Conservation (phyloP, 2,329 filamentous ascomycete species). For the Elsinoe perseae region DNA sequence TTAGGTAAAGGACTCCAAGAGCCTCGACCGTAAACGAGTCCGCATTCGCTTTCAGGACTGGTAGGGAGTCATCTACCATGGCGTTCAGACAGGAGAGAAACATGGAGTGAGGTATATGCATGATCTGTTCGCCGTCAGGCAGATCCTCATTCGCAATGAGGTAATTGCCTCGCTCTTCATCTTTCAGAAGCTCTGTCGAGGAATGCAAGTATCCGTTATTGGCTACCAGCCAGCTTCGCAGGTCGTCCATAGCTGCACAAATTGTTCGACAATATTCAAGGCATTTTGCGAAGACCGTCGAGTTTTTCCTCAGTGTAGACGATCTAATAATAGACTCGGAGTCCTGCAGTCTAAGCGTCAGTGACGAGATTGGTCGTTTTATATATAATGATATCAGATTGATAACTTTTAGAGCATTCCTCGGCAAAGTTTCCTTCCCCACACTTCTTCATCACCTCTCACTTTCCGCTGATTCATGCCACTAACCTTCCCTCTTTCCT, state of each 20-base stretch:
- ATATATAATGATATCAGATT: not conserved
- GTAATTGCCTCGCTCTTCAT: slow-evolving; percentile 25
- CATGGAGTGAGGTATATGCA: slow-evolving; percentile 28
- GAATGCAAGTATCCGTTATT: slow-evolving; percentile 28
- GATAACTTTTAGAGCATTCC: not conserved
- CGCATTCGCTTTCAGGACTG: slow-evolving; percentile 25
- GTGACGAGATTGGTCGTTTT: too few species aligned
- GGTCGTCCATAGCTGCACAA: not conserved
- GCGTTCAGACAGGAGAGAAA: slow-evolving; percentile 32
- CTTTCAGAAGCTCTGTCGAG: slow-evolving; percentile 22
- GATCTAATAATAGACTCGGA: too few species aligned
- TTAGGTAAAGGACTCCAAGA: slow-evolving; percentile 32
- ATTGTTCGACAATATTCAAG: not conserved
- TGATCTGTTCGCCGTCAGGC: slow-evolving; percentile 20
- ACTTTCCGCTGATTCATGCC: not conserved
- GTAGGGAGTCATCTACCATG: slow-evolving; percentile 29
- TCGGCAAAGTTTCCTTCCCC: slow-evolving; percentile 10
- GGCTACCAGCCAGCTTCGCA: slow-evolving; percentile 24
- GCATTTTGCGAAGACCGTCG: too few species aligned
- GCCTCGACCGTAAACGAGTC: slow-evolving; percentile 25
- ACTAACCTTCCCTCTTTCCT: slow-evolving; percentile 1
- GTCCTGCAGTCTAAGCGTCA: too few species aligned
- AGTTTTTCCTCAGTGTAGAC: too few species aligned
- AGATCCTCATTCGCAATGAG: slow-evolving; percentile 20
- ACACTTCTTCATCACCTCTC: not conserved